Conservation (phyloP, 805 yeast genomes). For the Scheffersomyces stipitis region DNA sequence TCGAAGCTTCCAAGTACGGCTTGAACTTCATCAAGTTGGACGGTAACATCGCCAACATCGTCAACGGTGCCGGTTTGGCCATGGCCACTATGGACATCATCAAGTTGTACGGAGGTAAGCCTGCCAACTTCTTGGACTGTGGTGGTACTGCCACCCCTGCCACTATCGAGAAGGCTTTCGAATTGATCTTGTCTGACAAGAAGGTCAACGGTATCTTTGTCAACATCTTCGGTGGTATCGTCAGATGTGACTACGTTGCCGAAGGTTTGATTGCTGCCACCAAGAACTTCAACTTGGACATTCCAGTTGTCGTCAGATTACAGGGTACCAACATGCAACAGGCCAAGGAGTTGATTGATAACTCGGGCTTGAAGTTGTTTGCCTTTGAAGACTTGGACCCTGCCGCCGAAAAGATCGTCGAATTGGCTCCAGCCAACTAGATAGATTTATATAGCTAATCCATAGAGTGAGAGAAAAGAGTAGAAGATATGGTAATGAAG, state of each 20-base stretch:
- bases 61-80: constrained; percentile 99
- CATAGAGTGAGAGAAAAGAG: too few relatives aligned
- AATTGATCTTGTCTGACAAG: constrained; percentile 84
- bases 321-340: constrained; percentile 95
- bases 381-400: constrained; percentile 91
- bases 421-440: constrained; percentile 48
- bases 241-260: constrained; percentile 98
- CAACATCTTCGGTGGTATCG: constrained; percentile 99
- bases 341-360: constrained; percentile 81
- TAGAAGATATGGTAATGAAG: too few relatives aligned
- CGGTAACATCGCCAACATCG: constrained; percentile 98
- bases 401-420: constrained; percentile 94
- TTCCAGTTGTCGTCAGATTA: constrained; percentile 96
- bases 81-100: constrained; percentile 99
- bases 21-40: constrained; percentile 96
- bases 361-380: constrained; percentile 90
- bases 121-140: constrained; percentile 98
- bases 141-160: constrained; percentile 99
- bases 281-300: constrained; percentile 82
- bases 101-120: constrained; percentile 96
- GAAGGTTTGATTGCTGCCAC: constrained; percentile 95
- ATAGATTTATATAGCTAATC: too few relatives aligned
- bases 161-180: constrained; percentile 96
- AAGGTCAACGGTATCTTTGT: constrained; percentile 94
- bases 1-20: constrained; percentile 84